Percentiles rank a stretch among this genome's conserved stretches.
Evolutionary conservation across 441 rosid species (phyloP).

Genomic region (Gossypium lobatum): DNA sequence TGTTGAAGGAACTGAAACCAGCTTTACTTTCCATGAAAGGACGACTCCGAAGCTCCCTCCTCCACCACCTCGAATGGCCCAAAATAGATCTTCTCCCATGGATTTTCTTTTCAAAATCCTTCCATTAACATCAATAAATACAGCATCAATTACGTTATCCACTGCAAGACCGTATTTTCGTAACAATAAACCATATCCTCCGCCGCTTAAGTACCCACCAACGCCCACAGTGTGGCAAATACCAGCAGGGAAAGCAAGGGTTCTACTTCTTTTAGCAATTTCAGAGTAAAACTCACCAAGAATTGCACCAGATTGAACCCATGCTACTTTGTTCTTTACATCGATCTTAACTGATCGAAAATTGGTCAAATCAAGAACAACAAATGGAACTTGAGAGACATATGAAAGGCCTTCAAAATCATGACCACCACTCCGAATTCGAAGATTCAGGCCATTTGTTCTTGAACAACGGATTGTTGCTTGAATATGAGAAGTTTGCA

Average conservation of each 20-base stretch:
- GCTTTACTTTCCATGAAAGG: constrained; percentile 32
- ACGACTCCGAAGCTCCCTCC: constrained; percentile 1
- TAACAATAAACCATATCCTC: constrained; percentile 21
- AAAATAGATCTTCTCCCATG: not conserved
- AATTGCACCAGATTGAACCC: constrained; percentile 45
- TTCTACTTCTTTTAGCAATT: constrained; percentile 26
- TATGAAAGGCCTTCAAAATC: constrained; percentile 46
- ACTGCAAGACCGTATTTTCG: not conserved
- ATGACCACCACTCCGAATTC: constrained; percentile 54
- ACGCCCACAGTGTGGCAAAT: constrained; percentile 35
- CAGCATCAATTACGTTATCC: not conserved
- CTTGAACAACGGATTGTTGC: constrained; percentile 37
- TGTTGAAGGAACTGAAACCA: constrained; percentile 22
- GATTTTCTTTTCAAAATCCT: not conserved
- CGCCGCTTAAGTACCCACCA: constrained; percentile 47
- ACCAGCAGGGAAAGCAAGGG: constrained; percentile 38
- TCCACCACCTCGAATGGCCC: constrained; percentile 9
- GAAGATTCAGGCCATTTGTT: constrained; percentile 21
- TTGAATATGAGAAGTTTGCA: constrained; percentile 33
- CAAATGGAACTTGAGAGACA: constrained; percentile 27
- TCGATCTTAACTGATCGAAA: constrained; percentile 32
- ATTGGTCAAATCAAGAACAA: constrained; percentile 40
- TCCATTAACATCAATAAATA: not conserved
- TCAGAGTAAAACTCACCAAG: constrained; percentile 39
- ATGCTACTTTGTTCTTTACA: constrained; percentile 24